These are phyloP conservation scores for Fraxinus platypoda DNA, from an alignment of 305 asterid genomes.

Conservation along the genomic window DNA sequence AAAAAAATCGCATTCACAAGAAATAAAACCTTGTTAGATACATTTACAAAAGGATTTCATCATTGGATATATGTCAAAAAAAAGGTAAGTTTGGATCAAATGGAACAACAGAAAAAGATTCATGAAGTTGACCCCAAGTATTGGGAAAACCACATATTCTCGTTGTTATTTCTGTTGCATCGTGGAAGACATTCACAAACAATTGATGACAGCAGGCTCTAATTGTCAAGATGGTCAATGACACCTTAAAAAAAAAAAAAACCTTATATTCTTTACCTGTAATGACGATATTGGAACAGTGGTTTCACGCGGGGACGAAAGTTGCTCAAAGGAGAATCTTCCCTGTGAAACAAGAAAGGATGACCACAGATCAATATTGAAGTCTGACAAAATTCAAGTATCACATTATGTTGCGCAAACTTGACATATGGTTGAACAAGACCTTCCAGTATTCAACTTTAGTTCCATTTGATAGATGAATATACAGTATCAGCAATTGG, in stretches of 20 bases:
- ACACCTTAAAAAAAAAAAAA: constrained; percentile 13
- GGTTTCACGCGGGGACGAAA: constrained; percentile 92
- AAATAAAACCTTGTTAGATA: neutral
- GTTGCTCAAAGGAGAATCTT: constrained; percentile 78
- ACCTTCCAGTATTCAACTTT: constrained; percentile 20
- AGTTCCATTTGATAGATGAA: constrained; percentile 20
- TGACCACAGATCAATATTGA: constrained; percentile 21
- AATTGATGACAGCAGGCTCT: neutral
- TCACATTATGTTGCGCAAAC: constrained; percentile 19
- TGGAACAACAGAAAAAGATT: neutral
- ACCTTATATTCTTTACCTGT: constrained; percentile 60
- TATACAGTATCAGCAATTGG: constrained; percentile 9
- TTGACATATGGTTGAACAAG: constrained; percentile 6
- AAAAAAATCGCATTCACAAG: neutral
- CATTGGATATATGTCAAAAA: neutral
- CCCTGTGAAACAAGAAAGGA: constrained; percentile 59
- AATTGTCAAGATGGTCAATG: neutral
- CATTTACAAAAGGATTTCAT: neutral
- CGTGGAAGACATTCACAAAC: neutral
- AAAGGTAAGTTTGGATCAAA: neutral
- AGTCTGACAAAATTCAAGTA: constrained; percentile 18
- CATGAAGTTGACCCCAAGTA: neutral
- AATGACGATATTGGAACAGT: constrained; percentile 96
- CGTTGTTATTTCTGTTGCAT: neutral
- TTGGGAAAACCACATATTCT: neutral